These are phyloP conservation scores for Podila verticillata DNA, from an alignment of 192 early-diverging fungal genomes.

Conservation along the genomic window DNA sequence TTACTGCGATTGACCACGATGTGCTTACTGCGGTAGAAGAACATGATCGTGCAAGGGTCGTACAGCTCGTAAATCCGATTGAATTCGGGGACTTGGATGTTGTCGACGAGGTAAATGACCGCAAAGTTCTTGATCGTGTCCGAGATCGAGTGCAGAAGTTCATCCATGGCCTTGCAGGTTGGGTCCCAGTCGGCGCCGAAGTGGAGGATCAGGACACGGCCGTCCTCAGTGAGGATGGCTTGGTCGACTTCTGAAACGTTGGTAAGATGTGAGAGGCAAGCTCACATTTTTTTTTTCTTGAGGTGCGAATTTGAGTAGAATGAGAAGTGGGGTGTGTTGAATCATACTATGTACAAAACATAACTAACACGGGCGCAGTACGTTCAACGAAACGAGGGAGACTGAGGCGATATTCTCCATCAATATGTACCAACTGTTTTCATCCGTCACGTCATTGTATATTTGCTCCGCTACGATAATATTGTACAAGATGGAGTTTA, in stretches of 20 bases:
- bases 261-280: constrained; percentile 70
- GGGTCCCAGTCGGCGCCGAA: constrained; percentile 98
- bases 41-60: constrained; percentile 98
- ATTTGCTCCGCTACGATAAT: too few species aligned
- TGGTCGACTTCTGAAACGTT: constrained; percentile 97
- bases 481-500: too few species aligned
- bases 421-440: too few species aligned
- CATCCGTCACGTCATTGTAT: too few species aligned
- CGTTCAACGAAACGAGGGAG: too few species aligned
- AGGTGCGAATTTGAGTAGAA: too few species aligned
- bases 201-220: constrained; percentile 94
- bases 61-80: constrained; percentile 98
- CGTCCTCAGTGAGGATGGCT: constrained; percentile 96
- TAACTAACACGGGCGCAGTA: too few species aligned
- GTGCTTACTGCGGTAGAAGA: constrained; percentile 95
- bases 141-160: constrained; percentile 88
- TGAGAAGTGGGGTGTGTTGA: too few species aligned
- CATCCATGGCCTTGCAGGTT: constrained; percentile 98
- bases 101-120: constrained; percentile 95
- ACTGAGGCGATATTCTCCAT: too few species aligned
- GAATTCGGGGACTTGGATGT: constrained; percentile 92
- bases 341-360: too few species aligned
- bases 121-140: constrained; percentile 99
- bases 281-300: constrained; percentile 33
- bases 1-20: constrained; percentile 99